Percentiles rank a stretch among this genome's conserved stretches.
phyloP scores from a whole-genome alignment of 805 yeast genomes.

The Cyberlindnera subsufficiens region DNA sequence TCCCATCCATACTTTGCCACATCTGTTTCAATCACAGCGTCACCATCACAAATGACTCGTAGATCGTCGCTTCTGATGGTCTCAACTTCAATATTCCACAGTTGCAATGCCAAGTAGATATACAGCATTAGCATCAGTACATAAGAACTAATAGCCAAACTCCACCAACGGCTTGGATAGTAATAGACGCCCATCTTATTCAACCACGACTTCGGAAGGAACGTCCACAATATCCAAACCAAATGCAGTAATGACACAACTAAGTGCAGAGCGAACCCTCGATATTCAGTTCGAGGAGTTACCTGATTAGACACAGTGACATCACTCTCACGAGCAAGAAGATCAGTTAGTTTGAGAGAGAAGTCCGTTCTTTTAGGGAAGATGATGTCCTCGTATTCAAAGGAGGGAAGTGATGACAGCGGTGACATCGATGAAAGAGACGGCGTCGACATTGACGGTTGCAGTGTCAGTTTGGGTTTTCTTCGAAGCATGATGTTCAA shows the following conservation, averaged over 20 bases:
- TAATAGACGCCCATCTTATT: slow-evolving; percentile 52
- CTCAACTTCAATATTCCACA: slow-evolving; percentile 72
- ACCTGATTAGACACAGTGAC: slow-evolving; percentile 53
- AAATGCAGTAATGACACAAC: slow-evolving; percentile 51
- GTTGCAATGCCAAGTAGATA: slow-evolving; percentile 61
- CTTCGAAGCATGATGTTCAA: neutral
- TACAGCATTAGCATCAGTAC: slow-evolving; percentile 67
- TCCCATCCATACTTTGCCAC: slow-evolving; percentile 37
- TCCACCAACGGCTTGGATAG: slow-evolving; percentile 92
- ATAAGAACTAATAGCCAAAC: slow-evolving; percentile 68
- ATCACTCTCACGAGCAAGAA: slow-evolving; percentile 58
- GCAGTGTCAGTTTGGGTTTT: neutral
- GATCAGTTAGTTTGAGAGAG: slow-evolving; percentile 34
- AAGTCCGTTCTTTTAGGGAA: slow-evolving; percentile 3
- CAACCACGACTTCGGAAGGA: slow-evolving; percentile 56
- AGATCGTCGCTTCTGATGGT: slow-evolving; percentile 55
- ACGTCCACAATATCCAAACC: slow-evolving; percentile 67
- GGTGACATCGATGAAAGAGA: neutral
- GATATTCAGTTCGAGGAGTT: slow-evolving; percentile 68
- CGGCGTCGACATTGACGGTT: slow-evolving; percentile 1
- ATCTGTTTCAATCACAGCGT: slow-evolving; percentile 27
- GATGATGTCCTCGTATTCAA: slow-evolving; percentile 19
- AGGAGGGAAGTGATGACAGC: neutral
- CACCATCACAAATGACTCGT: slow-evolving; percentile 65
- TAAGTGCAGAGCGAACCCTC: slow-evolving; percentile 80